These are phyloP conservation scores for Leucocoprinus birnbaumii DNA, from an alignment of 768 basidiomycete genomes.

Conservation along the genomic window DNA sequence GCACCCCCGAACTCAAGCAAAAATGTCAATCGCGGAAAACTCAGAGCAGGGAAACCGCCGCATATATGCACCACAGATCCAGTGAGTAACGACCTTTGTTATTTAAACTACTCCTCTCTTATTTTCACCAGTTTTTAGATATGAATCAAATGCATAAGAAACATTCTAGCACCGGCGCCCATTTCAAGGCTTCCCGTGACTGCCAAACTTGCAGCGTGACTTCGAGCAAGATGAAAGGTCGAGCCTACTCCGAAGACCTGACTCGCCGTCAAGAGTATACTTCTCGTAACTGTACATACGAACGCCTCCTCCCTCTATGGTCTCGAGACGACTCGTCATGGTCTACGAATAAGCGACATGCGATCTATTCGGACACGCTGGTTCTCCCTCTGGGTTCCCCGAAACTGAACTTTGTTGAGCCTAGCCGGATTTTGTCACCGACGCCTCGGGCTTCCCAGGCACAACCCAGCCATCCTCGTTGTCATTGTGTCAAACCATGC, in stretches of 20 bases:
- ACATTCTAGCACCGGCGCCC: not conserved
- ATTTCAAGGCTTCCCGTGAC: not conserved
- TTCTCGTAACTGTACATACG: not conserved
- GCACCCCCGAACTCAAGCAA: not conserved
- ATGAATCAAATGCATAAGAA: not conserved
- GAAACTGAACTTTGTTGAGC: not conserved
- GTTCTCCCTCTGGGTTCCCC: conserved; percentile 20
- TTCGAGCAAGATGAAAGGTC: not conserved
- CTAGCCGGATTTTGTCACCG: not conserved
- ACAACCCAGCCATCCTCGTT: not conserved
- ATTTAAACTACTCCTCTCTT: not conserved
- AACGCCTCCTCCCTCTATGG: not conserved
- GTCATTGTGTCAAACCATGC: not conserved
- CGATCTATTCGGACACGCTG: conserved; percentile 32
- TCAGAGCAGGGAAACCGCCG: not conserved
- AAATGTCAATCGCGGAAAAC: too few relatives aligned
- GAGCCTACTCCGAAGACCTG: conserved; percentile 5
- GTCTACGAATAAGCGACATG: conserved; percentile 29
- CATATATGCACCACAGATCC: not conserved
- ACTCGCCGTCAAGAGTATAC: not conserved
- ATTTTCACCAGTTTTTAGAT: not conserved
- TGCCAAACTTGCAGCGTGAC: not conserved
- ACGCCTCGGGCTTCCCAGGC: not conserved
- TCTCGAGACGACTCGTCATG: not conserved
- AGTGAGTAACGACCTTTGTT: not conserved